Evolutionary conservation across 1,284 basidiomycete species (phyloP).

Genomic region (Mycosarcoma mackinlayi): DNA sequence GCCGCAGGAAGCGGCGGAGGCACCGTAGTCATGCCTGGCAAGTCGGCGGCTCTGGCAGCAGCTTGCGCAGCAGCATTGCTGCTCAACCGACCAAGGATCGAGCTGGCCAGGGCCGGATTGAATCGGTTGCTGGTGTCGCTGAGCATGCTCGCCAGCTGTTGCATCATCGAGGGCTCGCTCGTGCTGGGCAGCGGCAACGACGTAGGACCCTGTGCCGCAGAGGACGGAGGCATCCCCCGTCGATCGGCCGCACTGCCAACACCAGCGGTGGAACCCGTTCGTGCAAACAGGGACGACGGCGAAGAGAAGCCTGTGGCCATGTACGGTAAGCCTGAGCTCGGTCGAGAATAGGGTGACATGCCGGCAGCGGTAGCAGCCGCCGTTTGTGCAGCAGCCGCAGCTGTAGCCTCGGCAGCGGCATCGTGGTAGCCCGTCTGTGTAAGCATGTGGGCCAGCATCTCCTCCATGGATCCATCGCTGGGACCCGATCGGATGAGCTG

Average conservation of each 20-base stretch:
- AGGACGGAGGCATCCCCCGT: slow-evolving; percentile 15
- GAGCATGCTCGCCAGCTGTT: slow-evolving; percentile 49
- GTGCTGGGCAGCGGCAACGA: slow-evolving; percentile 36
- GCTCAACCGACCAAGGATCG: slow-evolving; percentile 43
- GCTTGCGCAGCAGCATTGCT: slow-evolving; percentile 47
- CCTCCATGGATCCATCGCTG: slow-evolving; percentile 37
- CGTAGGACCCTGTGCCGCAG: slow-evolving; percentile 34
- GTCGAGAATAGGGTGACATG: slow-evolving; percentile 22
- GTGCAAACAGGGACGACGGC: slow-evolving; percentile 9
- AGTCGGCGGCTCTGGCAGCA: slow-evolving; percentile 26
- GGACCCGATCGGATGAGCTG: slow-evolving; percentile 40
- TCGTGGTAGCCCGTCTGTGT: slow-evolving; percentile 43
- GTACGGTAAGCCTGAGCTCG: slow-evolving; percentile 5
- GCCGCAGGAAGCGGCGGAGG: slow-evolving; percentile 25
- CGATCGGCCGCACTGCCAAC: slow-evolving; percentile 6
- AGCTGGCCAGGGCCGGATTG: slow-evolving; percentile 45
- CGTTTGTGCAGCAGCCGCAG: slow-evolving; percentile 27
- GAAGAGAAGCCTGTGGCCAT: slow-evolving; percentile 7
- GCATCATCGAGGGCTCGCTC: slow-evolving; percentile 53
- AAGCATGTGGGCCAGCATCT: slow-evolving; percentile 44
- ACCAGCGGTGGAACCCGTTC: slow-evolving; percentile 3
- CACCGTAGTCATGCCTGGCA: slow-evolving; percentile 19
- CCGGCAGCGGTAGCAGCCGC: slow-evolving; percentile 31
- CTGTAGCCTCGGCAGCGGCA: slow-evolving; percentile 43
- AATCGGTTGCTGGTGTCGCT: slow-evolving; percentile 47